phyloP scores from a whole-genome alignment of 306 rosid species.

The Vicia villosa region DNA sequence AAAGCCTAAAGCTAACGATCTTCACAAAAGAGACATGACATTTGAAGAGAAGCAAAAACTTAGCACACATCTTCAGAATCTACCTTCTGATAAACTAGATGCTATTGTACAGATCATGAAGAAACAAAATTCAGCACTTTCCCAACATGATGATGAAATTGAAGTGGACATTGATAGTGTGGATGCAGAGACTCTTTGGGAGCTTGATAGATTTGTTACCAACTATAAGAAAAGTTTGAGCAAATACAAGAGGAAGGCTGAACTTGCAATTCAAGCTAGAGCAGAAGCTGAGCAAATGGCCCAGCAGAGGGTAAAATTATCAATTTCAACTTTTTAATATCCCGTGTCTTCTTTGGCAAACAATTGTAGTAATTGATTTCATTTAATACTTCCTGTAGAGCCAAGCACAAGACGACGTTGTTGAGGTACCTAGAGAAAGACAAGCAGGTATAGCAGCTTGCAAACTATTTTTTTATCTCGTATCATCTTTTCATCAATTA shows the following conservation, averaged over 20 bases:
- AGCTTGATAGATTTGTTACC: constrained; percentile 92
- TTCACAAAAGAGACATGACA: constrained; percentile 89
- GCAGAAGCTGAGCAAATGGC: constrained; percentile 53
- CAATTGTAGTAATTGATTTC: constrained; percentile 19
- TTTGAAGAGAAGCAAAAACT: constrained; percentile 88
- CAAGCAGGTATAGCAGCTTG: constrained; percentile 53
- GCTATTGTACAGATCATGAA: constrained; percentile 81
- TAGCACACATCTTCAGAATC: constrained; percentile 78
- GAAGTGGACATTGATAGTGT: constrained; percentile 96
- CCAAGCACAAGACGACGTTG: constrained; percentile 45
- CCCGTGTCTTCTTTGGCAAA: background rate
- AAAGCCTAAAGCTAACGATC: constrained; percentile 97
- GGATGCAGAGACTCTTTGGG: constrained; percentile 93
- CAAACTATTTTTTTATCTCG: constrained; percentile 2
- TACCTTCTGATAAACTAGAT: constrained; percentile 89
- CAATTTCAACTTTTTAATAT: constrained; percentile 1
- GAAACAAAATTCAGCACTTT: constrained; percentile 71
- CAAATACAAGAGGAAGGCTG: constrained; percentile 88
- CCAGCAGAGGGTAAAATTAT: constrained; percentile 51
- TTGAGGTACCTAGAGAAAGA: constrained; percentile 52
- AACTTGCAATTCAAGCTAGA: constrained; percentile 69
- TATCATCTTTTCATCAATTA: background rate
- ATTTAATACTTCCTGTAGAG: constrained; percentile 32
- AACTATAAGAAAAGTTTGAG: constrained; percentile 94
- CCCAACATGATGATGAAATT: constrained; percentile 84